Conservation (phyloP, 2,329 filamentous ascomycete species). For the Periconia macrospinosa region DNA sequence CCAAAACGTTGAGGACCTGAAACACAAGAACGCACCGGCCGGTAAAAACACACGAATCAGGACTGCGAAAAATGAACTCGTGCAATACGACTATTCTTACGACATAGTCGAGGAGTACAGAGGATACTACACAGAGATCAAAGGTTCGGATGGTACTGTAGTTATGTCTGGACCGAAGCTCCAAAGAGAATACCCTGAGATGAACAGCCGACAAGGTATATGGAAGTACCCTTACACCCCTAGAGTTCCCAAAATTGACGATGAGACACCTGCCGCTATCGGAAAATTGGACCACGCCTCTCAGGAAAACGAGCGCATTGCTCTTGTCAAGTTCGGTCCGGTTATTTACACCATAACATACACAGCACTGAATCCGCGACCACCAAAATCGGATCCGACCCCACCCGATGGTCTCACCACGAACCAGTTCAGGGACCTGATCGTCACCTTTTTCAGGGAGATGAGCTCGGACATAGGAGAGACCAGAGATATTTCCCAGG, state of each 20-base stretch:
- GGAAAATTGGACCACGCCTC: not conserved
- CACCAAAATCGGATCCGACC: no score
- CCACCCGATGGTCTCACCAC: not conserved
- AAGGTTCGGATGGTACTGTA: not conserved
- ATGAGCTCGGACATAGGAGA: slow-evolving; percentile 1
- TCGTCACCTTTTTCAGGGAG: not conserved
- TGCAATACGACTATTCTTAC: not conserved
- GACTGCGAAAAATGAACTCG: not conserved
- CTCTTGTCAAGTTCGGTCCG: not conserved
- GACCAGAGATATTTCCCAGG: slow-evolving; percentile 1
- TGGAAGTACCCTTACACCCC: not conserved
- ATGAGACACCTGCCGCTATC: not conserved
- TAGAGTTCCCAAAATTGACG: not conserved
- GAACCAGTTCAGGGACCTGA: slow-evolving; percentile 3
- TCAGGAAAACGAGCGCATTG: not conserved
- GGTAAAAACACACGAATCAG: not conserved
- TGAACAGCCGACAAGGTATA: not conserved
- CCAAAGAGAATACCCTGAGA: not conserved
- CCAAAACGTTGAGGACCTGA: not conserved
- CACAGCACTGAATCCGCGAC: not conserved
- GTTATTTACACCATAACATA: not conserved
- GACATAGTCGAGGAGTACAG: not conserved
- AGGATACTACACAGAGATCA: not conserved
- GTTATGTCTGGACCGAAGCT: not conserved
- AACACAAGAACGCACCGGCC: not conserved